Evolutionary conservation across 2,329 filamentous ascomycete species (phyloP).

Genomic region (Epichloe gansuensis): DNA sequence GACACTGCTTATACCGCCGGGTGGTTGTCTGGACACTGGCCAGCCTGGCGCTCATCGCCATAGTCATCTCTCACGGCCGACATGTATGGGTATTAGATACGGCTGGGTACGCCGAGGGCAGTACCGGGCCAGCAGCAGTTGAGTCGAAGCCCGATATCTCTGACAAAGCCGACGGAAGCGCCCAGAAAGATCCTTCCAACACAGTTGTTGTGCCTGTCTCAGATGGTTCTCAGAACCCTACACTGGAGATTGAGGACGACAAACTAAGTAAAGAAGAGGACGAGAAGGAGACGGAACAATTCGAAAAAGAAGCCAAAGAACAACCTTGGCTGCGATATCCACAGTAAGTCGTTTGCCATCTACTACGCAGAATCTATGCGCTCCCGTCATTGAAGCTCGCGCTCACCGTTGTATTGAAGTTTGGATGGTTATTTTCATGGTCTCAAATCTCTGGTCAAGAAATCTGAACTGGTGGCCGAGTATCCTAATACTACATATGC

Average conservation of each 20-base stretch:
- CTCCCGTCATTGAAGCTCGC: neutral
- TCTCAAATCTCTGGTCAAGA: slow-evolving; percentile 54
- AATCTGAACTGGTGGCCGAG: slow-evolving; percentile 54
- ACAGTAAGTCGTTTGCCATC: slow-evolving; percentile 17
- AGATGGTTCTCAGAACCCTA: neutral
- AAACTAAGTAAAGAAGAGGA: slow-evolving; percentile 15
- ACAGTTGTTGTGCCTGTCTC: neutral
- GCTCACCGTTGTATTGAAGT: slow-evolving; percentile 29
- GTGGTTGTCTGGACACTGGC: slow-evolving; percentile 37
- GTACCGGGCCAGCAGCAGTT: neutral
- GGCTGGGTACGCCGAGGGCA: slow-evolving; percentile 1
- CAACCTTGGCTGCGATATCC: slow-evolving; percentile 29
- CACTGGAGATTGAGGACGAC: slow-evolving; percentile 12
- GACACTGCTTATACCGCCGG: slow-evolving; percentile 39
- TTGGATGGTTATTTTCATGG: slow-evolving; percentile 73
- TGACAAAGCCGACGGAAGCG: neutral
- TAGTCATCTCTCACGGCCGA: slow-evolving; percentile 26
- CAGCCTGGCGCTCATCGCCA: slow-evolving; percentile 26
- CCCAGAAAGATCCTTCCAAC: neutral
- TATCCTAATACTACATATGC: slow-evolving; percentile 43
- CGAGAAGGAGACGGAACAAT: slow-evolving; percentile 17
- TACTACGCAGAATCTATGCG: no score
- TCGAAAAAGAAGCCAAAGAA: slow-evolving; percentile 17
- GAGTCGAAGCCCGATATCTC: neutral
- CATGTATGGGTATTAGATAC: slow-evolving; percentile 10